Conservation (phyloP, 371 early-diverging fungal genomes). For the Nematocida parisii region DNA sequence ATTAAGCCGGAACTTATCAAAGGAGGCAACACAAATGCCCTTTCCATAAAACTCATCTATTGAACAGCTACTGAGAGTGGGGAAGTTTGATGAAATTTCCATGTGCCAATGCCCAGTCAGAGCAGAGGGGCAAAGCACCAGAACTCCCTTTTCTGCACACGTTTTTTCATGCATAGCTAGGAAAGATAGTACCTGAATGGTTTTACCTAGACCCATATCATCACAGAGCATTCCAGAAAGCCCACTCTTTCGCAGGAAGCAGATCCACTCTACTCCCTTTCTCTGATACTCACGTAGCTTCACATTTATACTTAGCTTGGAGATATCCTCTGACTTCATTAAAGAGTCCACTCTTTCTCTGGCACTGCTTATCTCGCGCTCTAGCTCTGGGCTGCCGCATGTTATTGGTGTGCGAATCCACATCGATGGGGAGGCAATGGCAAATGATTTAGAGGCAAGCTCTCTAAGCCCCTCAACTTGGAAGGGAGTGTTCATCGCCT, state of each 20-base stretch:
- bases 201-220: conserved; percentile 92
- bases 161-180: conserved; percentile 9
- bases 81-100: conserved; percentile 73
- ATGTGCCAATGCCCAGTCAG: conserved; percentile 93
- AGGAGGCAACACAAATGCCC: conserved; percentile 66
- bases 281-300: conserved; percentile 68
- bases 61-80: conserved; percentile 10
- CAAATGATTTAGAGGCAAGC: conserved; percentile 39
- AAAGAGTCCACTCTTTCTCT: conserved; percentile 51
- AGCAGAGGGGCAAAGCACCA: conserved; percentile 93
- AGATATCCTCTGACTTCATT: conserved; percentile 42
- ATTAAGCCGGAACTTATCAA: conserved; percentile 90
- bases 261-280: conserved; percentile 69
- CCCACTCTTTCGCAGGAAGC: conserved; percentile 63
- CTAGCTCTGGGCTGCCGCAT: conserved; percentile 27
- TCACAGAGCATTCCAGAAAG: conserved; percentile 69
- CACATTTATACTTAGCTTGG: conserved; percentile 32
- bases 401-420: conserved; percentile 4
- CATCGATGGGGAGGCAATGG: conserved; percentile 30
- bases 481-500: conserved; percentile 38
- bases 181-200: conserved; percentile 75
- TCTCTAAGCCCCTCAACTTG: conserved; percentile 20
- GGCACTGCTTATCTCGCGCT: conserved; percentile 40
- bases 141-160: conserved; percentile 72
- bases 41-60: conserved; percentile 14